Evolutionary conservation across 2,329 filamentous ascomycete genomes (phyloP).

Genomic region (Talaromyces amestolkiae): DNA sequence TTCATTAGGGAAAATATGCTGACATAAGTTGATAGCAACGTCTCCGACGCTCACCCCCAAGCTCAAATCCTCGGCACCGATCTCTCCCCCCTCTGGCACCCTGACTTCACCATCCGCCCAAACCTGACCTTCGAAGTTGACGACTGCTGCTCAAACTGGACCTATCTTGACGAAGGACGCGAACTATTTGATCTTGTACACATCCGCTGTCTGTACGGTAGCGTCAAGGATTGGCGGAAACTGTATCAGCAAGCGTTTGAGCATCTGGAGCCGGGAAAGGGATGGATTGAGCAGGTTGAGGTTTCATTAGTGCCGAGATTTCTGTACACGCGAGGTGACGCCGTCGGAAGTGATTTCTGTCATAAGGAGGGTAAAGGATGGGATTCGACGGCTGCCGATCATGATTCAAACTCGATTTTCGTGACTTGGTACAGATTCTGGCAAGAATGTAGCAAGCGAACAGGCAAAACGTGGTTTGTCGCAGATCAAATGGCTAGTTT

Average conservation of each 20-base stretch:
- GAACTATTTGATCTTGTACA: conserved; percentile 45
- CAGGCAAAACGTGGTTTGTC: conserved; percentile 28
- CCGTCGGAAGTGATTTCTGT: conserved; percentile 22
- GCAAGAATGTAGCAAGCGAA: conserved; percentile 27
- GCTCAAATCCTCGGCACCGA: conserved; percentile 39
- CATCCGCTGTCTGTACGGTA: conserved; percentile 39
- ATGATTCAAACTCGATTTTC: conserved; percentile 29
- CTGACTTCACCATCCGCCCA: conserved; percentile 22
- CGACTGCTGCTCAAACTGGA: conserved; percentile 37
- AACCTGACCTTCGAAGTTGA: conserved; percentile 36
- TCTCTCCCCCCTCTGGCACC: conserved; percentile 31
- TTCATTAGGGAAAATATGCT: not conserved
- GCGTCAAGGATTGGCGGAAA: conserved; percentile 33
- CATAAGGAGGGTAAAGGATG: not conserved
- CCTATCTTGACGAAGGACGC: conserved; percentile 28
- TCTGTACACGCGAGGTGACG: conserved; percentile 20
- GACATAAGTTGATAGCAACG: conserved; percentile 10
- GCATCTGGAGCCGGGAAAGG: conserved; percentile 35
- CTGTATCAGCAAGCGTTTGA: conserved; percentile 36
- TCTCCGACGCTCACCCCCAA: conserved; percentile 33
- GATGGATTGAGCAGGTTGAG: conserved; percentile 42
- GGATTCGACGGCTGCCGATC: not conserved
- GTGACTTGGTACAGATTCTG: conserved; percentile 22
- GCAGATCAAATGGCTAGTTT: conserved; percentile 27
- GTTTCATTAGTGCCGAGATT: conserved; percentile 37